A percentile compares a stretch with the other conserved stretches of the same genome.
phyloP scores from a whole-genome alignment of 1,284 basidiomycete genomes.

The Boletus smithii region DNA sequence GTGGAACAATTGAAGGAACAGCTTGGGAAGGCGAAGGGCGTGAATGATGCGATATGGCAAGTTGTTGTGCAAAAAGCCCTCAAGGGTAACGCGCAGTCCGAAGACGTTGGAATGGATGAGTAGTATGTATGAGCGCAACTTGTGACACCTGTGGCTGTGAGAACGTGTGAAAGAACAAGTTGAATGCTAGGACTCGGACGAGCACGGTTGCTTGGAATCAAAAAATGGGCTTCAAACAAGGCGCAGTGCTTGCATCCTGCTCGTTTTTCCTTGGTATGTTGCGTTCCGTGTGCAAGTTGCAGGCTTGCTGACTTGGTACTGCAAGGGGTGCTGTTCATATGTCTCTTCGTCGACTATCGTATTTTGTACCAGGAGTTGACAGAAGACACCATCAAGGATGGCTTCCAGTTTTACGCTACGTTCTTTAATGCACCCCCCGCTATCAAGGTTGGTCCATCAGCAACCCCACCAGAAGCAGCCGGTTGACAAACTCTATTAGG shows the following conservation, averaged over 20 bases:
- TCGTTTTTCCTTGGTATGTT: conserved; percentile 79
- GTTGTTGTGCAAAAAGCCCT: conserved; percentile 66
- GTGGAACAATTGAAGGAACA: conserved; percentile 62
- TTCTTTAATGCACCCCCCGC: conserved; percentile 89
- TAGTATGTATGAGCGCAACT: too few relatives aligned
- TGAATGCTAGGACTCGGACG: neutral
- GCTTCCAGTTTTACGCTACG: conserved; percentile 82
- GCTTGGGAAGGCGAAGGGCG: conserved; percentile 74
- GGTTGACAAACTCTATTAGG: conserved; percentile 43
- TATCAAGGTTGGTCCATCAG: conserved; percentile 63
- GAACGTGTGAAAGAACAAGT: conserved; percentile 17
- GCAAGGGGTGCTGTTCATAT: conserved; percentile 82
- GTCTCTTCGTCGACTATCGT: conserved; percentile 82
- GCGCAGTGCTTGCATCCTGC: conserved; percentile 75
- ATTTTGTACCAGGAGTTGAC: conserved; percentile 68
- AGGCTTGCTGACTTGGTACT: neutral
- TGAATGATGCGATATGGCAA: conserved; percentile 91
- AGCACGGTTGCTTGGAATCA: neutral
- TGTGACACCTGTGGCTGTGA: conserved; percentile 20
- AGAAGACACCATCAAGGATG: conserved; percentile 65
- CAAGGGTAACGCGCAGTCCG: conserved; percentile 26
- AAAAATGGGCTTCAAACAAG: conserved; percentile 80
- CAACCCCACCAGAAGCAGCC: neutral
- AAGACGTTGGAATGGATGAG: conserved; percentile 5
- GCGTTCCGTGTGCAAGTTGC: conserved; percentile 3